Base-by-base conservation (phyloP, 495 filamentous ascomycete species). In the Penicillium parvum region DNA sequence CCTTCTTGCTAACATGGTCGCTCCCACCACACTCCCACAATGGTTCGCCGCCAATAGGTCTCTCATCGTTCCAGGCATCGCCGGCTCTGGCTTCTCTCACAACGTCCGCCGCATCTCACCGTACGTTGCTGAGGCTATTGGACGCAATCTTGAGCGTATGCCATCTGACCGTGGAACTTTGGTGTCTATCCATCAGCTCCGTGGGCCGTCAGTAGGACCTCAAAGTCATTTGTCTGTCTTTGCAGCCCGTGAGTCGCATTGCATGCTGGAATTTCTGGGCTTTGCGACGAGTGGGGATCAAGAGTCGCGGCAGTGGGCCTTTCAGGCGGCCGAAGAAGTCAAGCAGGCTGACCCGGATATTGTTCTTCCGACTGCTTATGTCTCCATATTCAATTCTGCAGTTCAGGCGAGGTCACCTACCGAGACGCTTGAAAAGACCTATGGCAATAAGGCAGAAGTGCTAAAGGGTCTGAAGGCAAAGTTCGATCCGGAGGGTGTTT, bases 251-350 rank as follows among this genome's bases (percentile, higher is more conserved):
- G 53, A 65, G 26, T 55, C 58, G 11, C 69, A 73, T 49, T 64
- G 58, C 40, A 57, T 69, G 61, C 14, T 69, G 0, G 69, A 71
- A 52, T 50, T 69, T 19, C 21, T 66, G 22, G 57, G 42, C 0
- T 52, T 30, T 26, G 39, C 23, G 5, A 39, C 16, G 5, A 23
- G 10, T 11, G 10, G 22, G 17, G 43, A 48, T 17, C 30, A 18
- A 3, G 35, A 34, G 10, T 33, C 46, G 4, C 34, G 53, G 33
- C n/a, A 40, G 7, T 71, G 67, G 69, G 67, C 52, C 0, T 15
- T 5, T 7, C 17, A 37, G 15, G 14, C 55, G 17, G n/a, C 26
- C 2, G 40, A 52, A 1, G 58, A 50, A 1, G 11, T 65, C 6
- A n/a, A 30, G 19, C 15, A 52, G 12, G 53, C 42, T 1, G 41